A percentile compares a stretch with the other conserved stretches of the same genome.
Evolutionary conservation across 2,329 filamentous ascomycete genomes (phyloP).

Genomic region (Alternaria dauci): DNA sequence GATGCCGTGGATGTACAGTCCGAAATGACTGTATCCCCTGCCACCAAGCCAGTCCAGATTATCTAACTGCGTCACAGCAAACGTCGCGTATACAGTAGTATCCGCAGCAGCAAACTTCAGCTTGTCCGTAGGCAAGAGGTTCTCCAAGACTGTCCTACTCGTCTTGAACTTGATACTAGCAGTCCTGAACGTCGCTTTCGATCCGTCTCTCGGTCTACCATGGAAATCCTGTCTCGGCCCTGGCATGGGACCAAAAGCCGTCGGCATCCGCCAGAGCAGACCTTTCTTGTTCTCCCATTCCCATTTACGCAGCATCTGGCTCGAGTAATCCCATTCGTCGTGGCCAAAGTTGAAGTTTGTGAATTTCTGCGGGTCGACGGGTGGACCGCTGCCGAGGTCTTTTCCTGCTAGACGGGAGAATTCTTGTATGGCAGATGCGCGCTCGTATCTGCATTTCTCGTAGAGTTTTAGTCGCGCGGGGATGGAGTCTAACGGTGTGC

Average conservation of each 20-base stretch:
- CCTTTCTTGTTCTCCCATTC: slow-evolving; percentile 55
- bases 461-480: slow-evolving; percentile 67
- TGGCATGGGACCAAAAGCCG: slow-evolving; percentile 52
- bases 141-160: slow-evolving; percentile 53
- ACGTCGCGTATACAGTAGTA: slow-evolving; percentile 51
- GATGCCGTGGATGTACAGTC: slow-evolving; percentile 70
- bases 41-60: slow-evolving; percentile 70
- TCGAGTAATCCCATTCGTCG: slow-evolving; percentile 66
- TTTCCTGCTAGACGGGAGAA: slow-evolving; percentile 63
- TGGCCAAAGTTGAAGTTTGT: slow-evolving; percentile 65
- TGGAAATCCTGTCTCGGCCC: slow-evolving; percentile 48
- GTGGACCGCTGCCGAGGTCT: slow-evolving; percentile 53
- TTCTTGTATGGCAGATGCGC: slow-evolving; percentile 67
- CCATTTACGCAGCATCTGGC: slow-evolving; percentile 61
- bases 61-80: slow-evolving; percentile 50
- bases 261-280: slow-evolving; percentile 55
- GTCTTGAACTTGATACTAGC: slow-evolving; percentile 53
- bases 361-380: slow-evolving; percentile 50
- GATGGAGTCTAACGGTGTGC: slow-evolving; percentile 58
- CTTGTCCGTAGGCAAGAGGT: slow-evolving; percentile 49
- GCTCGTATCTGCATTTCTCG: slow-evolving; percentile 64
- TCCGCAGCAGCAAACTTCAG: slow-evolving; percentile 51
- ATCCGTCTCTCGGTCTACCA: slow-evolving; percentile 33
- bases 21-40: slow-evolving; percentile 64
- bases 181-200: slow-evolving; percentile 47